Evolutionary conservation across 2,329 filamentous ascomycete species (phyloP).

Genomic region (Chrysosporium queenslandicum): DNA sequence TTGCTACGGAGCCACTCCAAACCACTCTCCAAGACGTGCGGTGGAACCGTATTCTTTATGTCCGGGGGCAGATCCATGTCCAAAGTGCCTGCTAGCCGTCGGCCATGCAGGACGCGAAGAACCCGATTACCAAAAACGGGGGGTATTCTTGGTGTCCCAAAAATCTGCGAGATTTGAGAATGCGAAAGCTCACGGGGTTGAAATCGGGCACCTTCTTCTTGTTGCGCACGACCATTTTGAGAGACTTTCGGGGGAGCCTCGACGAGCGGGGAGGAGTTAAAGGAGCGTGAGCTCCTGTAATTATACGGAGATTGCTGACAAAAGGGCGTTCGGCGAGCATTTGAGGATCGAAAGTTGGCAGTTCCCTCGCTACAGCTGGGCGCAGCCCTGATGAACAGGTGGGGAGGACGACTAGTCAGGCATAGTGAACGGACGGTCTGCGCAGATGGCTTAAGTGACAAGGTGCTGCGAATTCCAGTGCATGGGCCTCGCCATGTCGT

Average conservation of each 20-base stretch:
- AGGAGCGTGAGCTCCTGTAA: slow-evolving; percentile 3
- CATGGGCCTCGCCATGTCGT: slow-evolving; percentile 36
- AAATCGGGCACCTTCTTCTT: slow-evolving; percentile 24
- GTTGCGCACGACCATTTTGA: slow-evolving; percentile 12
- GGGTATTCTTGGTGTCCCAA: slow-evolving; percentile 26
- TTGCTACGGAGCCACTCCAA: slow-evolving; percentile 36
- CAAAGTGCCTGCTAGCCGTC: slow-evolving; percentile 37
- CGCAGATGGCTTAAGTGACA: slow-evolving; percentile 13
- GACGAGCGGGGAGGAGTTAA: slow-evolving; percentile 4
- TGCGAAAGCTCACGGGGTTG: slow-evolving; percentile 25
- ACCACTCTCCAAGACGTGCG: slow-evolving; percentile 28
- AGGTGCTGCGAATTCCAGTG: slow-evolving; percentile 26
- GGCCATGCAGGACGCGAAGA: slow-evolving; percentile 34
- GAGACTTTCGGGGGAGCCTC: background rate
- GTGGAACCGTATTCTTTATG: slow-evolving; percentile 26
- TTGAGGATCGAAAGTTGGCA: background rate
- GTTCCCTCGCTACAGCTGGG: background rate
- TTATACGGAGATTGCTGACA: background rate
- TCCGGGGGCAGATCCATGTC: slow-evolving; percentile 37
- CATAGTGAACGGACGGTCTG: slow-evolving; percentile 4
- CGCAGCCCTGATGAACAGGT: background rate
- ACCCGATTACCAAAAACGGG: slow-evolving; percentile 30
- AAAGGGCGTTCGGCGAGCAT: background rate
- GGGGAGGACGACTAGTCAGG: slow-evolving; percentile 1
- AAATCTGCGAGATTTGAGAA: slow-evolving; percentile 23